These are phyloP conservation scores for Paecilomyces formosus DNA, from an alignment of 2,329 filamentous ascomycete species.

Conservation along the genomic window DNA sequence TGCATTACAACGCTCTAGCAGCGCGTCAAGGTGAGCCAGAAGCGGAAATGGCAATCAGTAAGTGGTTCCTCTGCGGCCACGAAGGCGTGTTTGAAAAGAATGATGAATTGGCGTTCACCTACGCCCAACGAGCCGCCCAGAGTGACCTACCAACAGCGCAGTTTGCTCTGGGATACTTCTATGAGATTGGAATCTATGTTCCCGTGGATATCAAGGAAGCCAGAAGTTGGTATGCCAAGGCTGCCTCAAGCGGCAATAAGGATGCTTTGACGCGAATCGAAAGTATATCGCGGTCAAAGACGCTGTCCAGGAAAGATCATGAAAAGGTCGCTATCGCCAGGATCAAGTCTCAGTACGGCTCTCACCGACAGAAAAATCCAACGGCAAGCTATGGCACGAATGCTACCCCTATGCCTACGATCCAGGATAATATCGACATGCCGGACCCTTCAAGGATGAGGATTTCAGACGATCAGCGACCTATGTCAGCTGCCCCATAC, in stretches of 20 bases:
- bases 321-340: constrained; percentile 82
- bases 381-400: constrained; percentile 28
- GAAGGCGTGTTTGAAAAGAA: constrained; percentile 92
- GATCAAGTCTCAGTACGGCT: constrained; percentile 76
- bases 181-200: constrained; percentile 91
- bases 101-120: constrained; percentile 84
- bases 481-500: constrained; percentile 35
- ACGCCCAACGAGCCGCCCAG: constrained; percentile 77
- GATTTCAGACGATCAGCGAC: constrained; percentile 21
- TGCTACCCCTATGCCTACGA: background rate
- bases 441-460: constrained; percentile 41
- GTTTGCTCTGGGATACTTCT: constrained; percentile 95
- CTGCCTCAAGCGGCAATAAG: constrained; percentile 82
- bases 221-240: constrained; percentile 80
- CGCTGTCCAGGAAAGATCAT: constrained; percentile 82
- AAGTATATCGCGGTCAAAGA: constrained; percentile 73
- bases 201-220: constrained; percentile 77
- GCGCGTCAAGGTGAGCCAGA: constrained; percentile 88
- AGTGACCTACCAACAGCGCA: constrained; percentile 81
- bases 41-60: constrained; percentile 91
- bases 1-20: constrained; percentile 93
- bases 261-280: constrained; percentile 79
- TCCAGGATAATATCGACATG: constrained; percentile 40
- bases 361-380: constrained; percentile 40
- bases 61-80: constrained; percentile 96